Conservation (phyloP, 2,329 filamentous ascomycete species). For the Zalaria sp. region DNA sequence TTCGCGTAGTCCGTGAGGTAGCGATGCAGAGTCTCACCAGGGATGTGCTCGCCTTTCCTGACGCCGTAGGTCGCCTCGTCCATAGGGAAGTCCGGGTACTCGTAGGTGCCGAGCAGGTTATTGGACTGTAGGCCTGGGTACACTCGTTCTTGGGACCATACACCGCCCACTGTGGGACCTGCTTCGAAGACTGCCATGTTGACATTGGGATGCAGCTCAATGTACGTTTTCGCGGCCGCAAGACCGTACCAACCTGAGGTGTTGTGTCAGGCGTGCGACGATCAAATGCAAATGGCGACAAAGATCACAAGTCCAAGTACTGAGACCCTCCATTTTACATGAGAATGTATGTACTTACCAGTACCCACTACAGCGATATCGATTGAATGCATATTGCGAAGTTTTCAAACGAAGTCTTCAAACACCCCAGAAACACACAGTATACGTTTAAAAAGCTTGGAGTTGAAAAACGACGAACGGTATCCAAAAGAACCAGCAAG, state of each 20-base stretch:
- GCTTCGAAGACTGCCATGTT: slow-evolving; percentile 30
- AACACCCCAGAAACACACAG: too few relatives aligned
- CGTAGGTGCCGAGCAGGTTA: slow-evolving; percentile 58
- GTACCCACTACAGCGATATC: too few relatives aligned
- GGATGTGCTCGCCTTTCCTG: slow-evolving; percentile 42
- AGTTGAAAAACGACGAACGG: too few relatives aligned
- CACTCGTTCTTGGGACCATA: slow-evolving; percentile 53
- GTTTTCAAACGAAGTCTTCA: too few relatives aligned
- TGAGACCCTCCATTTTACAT: too few relatives aligned
- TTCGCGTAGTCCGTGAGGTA: slow-evolving; percentile 45
- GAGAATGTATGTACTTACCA: too few relatives aligned
- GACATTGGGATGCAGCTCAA: slow-evolving; percentile 26
- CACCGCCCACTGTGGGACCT: slow-evolving; percentile 41
- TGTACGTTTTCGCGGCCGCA: slow-evolving; percentile 33
- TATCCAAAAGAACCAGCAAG: too few relatives aligned
- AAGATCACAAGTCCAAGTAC: too few relatives aligned
- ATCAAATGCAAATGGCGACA: too few relatives aligned
- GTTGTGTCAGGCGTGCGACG: background rate
- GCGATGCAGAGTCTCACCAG: slow-evolving; percentile 38
- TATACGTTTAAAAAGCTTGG: too few relatives aligned
- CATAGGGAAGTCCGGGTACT: slow-evolving; percentile 65
- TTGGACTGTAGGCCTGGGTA: slow-evolving; percentile 60
- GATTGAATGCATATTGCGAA: too few relatives aligned
- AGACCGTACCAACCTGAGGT: slow-evolving; percentile 29
- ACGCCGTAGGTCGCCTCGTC: slow-evolving; percentile 30